Evolutionary conservation across 2,329 filamentous ascomycete genomes (phyloP).

Genomic region (Amauroascus verrucosus): DNA sequence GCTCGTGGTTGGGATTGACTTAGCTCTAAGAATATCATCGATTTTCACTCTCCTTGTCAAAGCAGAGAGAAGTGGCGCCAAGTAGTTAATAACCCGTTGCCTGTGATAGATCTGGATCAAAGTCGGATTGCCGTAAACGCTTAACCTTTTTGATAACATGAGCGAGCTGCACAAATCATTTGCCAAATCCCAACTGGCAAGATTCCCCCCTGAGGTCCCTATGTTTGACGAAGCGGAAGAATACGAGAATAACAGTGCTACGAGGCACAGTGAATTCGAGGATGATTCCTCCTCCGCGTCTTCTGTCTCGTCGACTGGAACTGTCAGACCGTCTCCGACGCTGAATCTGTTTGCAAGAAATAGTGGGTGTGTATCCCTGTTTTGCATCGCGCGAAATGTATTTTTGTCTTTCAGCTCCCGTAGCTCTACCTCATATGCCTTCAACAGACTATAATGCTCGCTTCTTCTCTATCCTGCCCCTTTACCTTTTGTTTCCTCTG

Average conservation of each 20-base stretch:
- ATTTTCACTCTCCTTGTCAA: no score
- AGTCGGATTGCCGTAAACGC: not conserved
- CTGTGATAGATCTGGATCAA: not conserved
- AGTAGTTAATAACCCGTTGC: no score
- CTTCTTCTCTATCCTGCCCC: not conserved
- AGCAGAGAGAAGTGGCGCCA: no score
- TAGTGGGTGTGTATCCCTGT: slow-evolving; percentile 46
- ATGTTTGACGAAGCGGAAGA: slow-evolving; percentile 34
- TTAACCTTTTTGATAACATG: slow-evolving; percentile 42
- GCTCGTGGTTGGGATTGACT: no score
- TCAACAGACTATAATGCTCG: no score
- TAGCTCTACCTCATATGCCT: no score
- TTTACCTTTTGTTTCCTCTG: no score
- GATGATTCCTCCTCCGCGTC: slow-evolving; percentile 63
- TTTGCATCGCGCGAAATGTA: slow-evolving; percentile 7
- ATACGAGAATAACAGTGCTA: slow-evolving; percentile 22
- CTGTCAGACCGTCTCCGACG: slow-evolving; percentile 69
- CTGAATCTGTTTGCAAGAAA: slow-evolving; percentile 64
- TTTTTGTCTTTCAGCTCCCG: no score
- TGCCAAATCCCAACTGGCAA: slow-evolving; percentile 61
- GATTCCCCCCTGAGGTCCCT: slow-evolving; percentile 48
- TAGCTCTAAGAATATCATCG: no score
- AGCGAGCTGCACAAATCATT: slow-evolving; percentile 72
- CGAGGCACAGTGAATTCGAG: slow-evolving; percentile 35
- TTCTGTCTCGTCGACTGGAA: slow-evolving; percentile 86